Conservation (phyloP, 1,284 basidiomycete genomes). For the Rhodofomes roseus region DNA sequence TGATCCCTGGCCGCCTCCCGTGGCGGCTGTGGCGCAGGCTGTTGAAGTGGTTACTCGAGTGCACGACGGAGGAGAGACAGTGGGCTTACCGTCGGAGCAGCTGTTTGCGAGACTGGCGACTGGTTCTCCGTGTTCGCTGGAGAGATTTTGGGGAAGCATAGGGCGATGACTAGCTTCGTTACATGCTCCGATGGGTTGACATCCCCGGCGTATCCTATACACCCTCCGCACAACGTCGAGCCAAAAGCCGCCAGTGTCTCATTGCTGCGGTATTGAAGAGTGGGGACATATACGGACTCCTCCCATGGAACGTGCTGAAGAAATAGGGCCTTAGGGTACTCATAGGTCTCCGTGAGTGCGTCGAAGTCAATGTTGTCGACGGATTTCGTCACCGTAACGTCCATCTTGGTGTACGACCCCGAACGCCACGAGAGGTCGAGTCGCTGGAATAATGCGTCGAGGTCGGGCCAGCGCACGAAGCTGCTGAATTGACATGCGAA, state of each 20-base stretch:
- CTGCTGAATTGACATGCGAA: constrained; percentile 11
- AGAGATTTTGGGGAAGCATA: neutral
- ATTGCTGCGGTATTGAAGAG: neutral
- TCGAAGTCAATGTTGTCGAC: constrained; percentile 15
- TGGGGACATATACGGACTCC: constrained; percentile 6
- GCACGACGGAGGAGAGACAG: neutral
- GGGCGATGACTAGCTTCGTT: neutral
- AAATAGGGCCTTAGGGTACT: neutral
- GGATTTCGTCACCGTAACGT: constrained; percentile 1
- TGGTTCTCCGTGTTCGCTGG: too few relatives aligned
- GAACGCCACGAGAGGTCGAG: constrained; percentile 10
- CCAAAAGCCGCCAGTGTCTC: constrained; percentile 8
- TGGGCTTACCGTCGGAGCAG: too few relatives aligned
- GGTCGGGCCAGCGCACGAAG: neutral
- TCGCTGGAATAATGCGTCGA: constrained; percentile 7
- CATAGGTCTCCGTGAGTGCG: constrained; percentile 1
- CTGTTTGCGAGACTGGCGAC: too few relatives aligned
- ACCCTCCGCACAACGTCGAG: neutral
- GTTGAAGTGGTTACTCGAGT: neutral
- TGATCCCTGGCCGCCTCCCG: neutral
- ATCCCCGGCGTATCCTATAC: constrained; percentile 14
- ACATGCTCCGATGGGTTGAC: neutral
- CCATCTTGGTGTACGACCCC: neutral
- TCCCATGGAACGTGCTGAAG: constrained; percentile 3
- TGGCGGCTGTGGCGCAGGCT: constrained; percentile 3